Evolutionary conservation across 345 rosid genomes (phyloP).

Genomic region (thale cress (Arabidopsis thaliana)): DNA sequence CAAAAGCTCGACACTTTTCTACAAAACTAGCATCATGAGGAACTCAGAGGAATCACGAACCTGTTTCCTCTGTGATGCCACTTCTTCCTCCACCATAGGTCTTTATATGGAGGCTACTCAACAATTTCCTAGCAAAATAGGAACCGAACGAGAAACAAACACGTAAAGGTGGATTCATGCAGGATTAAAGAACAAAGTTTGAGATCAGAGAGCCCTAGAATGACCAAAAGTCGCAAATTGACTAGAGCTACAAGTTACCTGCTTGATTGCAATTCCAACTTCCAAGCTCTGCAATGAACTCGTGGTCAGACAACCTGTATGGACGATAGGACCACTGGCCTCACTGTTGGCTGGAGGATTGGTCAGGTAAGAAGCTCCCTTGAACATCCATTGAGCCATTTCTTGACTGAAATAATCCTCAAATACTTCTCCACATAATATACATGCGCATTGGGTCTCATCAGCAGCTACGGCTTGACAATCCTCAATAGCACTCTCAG

Average conservation of each 20-base stretch:
- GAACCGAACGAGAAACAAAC: conserved; percentile 24
- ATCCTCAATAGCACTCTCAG: conserved; percentile 45
- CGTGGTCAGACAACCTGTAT: conserved; percentile 62
- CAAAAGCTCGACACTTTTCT: conserved; percentile 40
- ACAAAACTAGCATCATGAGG: conserved; percentile 45
- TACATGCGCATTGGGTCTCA: conserved; percentile 82
- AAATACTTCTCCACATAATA: conserved; percentile 88
- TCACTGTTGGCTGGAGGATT: conserved; percentile 44
- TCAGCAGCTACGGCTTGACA: conserved; percentile 72
- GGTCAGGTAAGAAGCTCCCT: conserved; percentile 65
- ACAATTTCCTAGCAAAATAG: conserved; percentile 35
- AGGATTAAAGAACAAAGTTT: conserved; percentile 2
- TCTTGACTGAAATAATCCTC: conserved; percentile 75
- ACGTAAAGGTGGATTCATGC: conserved; percentile 12
- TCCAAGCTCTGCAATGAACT: conserved; percentile 61
- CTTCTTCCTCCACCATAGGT: conserved; percentile 27
- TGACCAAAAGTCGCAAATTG: not conserved
- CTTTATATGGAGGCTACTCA: conserved; percentile 33
- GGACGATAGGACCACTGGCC: conserved; percentile 65
- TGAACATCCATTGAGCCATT: conserved; percentile 81
- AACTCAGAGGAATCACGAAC: conserved; percentile 38
- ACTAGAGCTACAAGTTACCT: conserved; percentile 56
- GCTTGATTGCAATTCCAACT: conserved; percentile 52
- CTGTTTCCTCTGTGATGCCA: conserved; percentile 38
- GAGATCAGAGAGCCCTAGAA: conserved; percentile 6